Conservation (phyloP, 176 grass and related monocot species). For the Paspalum vaginatum region DNA sequence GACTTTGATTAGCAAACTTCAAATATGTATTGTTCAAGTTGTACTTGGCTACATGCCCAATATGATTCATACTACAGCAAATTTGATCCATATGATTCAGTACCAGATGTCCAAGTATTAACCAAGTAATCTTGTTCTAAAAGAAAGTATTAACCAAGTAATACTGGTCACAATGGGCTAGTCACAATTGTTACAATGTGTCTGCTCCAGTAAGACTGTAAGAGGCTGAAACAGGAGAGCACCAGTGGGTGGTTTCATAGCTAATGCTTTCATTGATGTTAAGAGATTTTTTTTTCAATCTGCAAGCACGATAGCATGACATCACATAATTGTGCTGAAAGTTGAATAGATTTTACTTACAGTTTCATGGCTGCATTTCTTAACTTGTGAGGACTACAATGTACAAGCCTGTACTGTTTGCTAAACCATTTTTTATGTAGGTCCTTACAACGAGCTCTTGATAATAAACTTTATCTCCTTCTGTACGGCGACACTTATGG, state of each 20-base stretch:
- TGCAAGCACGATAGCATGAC: not conserved
- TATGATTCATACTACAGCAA: not conserved
- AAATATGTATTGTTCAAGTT: not conserved
- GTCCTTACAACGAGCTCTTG: conserved; percentile 86
- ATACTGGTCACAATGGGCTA: not conserved
- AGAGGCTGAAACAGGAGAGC: not conserved
- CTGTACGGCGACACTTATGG: conserved; percentile 73
- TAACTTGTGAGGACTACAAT: not conserved
- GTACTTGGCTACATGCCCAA: not conserved
- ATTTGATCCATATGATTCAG: not conserved
- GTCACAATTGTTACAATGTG: not conserved
- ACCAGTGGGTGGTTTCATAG: not conserved
- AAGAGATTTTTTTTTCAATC: not conserved
- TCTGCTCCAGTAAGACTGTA: not conserved
- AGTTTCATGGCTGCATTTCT: not conserved
- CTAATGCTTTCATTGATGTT: not conserved
- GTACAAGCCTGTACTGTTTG: conserved; percentile 3
- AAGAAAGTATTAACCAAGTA: no score
- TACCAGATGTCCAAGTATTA: not conserved
- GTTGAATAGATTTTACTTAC: not conserved
- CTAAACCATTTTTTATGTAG: conserved; percentile 48
- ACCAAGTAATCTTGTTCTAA: not conserved
- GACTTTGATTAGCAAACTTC: not conserved
- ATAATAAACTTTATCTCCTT: conserved; percentile 87
- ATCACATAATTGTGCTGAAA: conserved; percentile 4